phyloP scores from a whole-genome alignment of 2,329 filamentous ascomycete genomes.

The Byssoonygena ceratinophila region DNA sequence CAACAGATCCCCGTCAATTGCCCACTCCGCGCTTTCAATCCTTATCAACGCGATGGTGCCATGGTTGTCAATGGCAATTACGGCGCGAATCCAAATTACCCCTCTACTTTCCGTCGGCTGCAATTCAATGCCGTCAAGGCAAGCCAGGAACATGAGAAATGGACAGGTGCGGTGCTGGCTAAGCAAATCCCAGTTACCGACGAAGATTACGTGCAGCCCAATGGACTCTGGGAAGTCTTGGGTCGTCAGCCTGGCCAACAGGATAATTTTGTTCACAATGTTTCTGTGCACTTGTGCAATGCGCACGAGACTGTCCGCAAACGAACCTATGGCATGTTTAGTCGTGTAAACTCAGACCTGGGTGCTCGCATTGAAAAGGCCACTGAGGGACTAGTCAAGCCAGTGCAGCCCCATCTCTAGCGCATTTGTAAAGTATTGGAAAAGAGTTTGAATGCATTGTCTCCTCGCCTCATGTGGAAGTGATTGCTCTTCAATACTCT shows the following conservation, averaged over 20 bases:
- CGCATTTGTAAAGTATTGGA: background rate
- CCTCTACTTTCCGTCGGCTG: conserved; percentile 32
- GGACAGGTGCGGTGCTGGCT: conserved; percentile 32
- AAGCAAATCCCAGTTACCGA: conserved; percentile 35
- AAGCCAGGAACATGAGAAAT: conserved; percentile 37
- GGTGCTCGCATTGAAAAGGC: conserved; percentile 44
- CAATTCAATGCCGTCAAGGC: conserved; percentile 33
- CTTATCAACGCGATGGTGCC: conserved; percentile 61
- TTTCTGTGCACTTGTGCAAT: conserved; percentile 46
- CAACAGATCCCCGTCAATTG: conserved; percentile 54
- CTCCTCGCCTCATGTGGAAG: background rate
- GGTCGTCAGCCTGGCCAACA: conserved; percentile 46
- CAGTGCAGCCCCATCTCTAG: conserved; percentile 14
- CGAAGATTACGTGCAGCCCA: conserved; percentile 38
- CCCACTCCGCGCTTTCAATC: conserved; percentile 44
- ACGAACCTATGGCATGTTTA: conserved; percentile 53
- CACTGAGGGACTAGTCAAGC: conserved; percentile 36
- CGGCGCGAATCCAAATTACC: conserved; percentile 48
- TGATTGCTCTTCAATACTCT: background rate
- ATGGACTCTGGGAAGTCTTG: conserved; percentile 36
- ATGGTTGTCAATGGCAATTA: conserved; percentile 61
- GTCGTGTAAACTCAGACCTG: conserved; percentile 44
- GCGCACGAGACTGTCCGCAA: conserved; percentile 47
- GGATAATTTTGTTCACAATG: conserved; percentile 50
- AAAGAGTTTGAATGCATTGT: background rate